These are phyloP conservation scores for Helotiales sp. DNA, from an alignment of 2,329 filamentous ascomycete species.

Conservation along the genomic window DNA sequence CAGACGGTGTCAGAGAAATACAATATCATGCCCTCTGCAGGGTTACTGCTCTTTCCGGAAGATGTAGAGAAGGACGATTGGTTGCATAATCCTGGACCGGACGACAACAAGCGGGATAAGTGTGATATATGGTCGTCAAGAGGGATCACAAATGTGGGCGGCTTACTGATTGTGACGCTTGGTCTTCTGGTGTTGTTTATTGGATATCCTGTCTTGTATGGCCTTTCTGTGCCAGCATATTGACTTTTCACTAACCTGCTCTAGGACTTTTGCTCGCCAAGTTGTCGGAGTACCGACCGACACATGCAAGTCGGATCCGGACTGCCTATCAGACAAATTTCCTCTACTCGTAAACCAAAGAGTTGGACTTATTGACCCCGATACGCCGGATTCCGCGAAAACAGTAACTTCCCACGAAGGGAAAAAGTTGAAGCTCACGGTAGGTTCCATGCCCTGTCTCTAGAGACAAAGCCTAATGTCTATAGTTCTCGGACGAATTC, in stretches of 20 bases:
- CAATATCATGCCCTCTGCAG: constrained; percentile 71
- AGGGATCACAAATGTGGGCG: constrained; percentile 68
- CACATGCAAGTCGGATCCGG: constrained; percentile 46
- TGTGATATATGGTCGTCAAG: constrained; percentile 69
- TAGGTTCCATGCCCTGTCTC: constrained; percentile 18
- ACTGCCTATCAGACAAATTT: constrained; percentile 44
- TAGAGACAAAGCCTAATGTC: constrained; percentile 10
- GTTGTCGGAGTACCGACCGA: constrained; percentile 37
- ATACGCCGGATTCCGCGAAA: constrained; percentile 63
- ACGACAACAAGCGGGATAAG: constrained; percentile 63
- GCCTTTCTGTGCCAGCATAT: constrained; percentile 24
- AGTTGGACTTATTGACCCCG: constrained; percentile 66
- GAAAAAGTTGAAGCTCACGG: constrained; percentile 62
- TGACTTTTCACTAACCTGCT: constrained; percentile 32
- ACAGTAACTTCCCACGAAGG: constrained; percentile 63
- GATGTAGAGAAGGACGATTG: constrained; percentile 77
- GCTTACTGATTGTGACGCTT: constrained; percentile 61
- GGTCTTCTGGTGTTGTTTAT: constrained; percentile 70
- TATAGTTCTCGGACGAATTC: constrained; percentile 73
- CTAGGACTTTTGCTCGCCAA: constrained; percentile 60
- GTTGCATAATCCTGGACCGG: constrained; percentile 71
- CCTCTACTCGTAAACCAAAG: constrained; percentile 65
- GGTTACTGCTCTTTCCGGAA: constrained; percentile 70
- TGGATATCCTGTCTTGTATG: constrained; percentile 72
- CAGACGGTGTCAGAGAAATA: constrained; percentile 77